Conservation (phyloP, 306 rosid species). For the Dalbergia oliveri region DNA sequence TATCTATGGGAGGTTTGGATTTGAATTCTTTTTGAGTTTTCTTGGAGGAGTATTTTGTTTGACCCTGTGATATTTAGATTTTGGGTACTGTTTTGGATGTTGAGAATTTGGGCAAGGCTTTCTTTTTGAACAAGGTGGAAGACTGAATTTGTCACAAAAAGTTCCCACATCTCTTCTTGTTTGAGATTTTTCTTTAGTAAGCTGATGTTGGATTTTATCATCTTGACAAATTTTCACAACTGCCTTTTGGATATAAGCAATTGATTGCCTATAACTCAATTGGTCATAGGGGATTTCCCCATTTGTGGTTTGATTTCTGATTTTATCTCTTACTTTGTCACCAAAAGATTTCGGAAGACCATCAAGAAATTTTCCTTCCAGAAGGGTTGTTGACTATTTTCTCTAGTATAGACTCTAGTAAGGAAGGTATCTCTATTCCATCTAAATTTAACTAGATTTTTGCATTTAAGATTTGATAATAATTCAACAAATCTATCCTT, state of each 20-base stretch:
- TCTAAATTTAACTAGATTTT: too few relatives aligned
- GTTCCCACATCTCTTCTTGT: neutral
- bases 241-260: neutral
- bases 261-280: neutral
- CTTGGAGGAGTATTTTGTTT: too few relatives aligned
- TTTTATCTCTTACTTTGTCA: constrained; percentile 1
- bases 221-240: neutral
- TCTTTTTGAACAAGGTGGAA: neutral
- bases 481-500: too few relatives aligned
- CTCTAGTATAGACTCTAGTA: neutral
- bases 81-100: too few relatives aligned
- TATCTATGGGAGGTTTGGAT: too few relatives aligned
- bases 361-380: neutral
- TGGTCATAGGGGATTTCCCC: too few relatives aligned
- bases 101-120: too few relatives aligned
- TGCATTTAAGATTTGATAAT: too few relatives aligned
- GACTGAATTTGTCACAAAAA: neutral
- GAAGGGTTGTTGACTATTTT: neutral
- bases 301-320: too few relatives aligned
- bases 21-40: too few relatives aligned
- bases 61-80: too few relatives aligned
- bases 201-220: neutral
- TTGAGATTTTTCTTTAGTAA: neutral
- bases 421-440: neutral
- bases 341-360: neutral